A percentile compares a stretch with the other conserved stretches of the same genome.
Evolutionary conservation across 257 asterid genomes (phyloP).

Genomic region (Solanum paucissectum): DNA sequence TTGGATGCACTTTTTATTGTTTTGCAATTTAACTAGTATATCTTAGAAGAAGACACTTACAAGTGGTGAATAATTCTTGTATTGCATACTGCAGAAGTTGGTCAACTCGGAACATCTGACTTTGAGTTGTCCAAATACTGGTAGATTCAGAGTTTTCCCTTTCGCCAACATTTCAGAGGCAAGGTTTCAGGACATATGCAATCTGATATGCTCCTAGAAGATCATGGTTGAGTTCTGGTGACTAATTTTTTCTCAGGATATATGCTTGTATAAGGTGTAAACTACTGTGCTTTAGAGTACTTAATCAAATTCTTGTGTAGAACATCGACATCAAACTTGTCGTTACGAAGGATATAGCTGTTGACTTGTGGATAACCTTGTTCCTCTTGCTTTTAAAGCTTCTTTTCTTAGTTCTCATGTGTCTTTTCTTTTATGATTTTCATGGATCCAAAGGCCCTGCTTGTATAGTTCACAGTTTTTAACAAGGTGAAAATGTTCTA

Average conservation of each 20-base stretch:
- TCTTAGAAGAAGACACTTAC: not conserved
- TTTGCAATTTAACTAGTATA: not conserved
- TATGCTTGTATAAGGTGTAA: not conserved
- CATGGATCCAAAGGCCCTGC: not conserved
- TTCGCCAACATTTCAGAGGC: slow-evolving; percentile 40
- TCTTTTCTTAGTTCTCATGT: not conserved
- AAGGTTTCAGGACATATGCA: slow-evolving; percentile 67
- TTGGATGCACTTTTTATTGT: not conserved
- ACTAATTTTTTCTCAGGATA: not conserved
- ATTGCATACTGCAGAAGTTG: slow-evolving; percentile 37
- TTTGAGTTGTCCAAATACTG: slow-evolving; percentile 58
- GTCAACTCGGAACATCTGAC: slow-evolving; percentile 44
- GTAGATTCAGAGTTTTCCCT: slow-evolving; percentile 55
- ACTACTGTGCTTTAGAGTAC: not conserved
- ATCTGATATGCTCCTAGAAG: slow-evolving; percentile 48
- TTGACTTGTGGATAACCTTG: not conserved
- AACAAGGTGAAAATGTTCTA: not conserved
- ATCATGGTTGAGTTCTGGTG: not conserved
- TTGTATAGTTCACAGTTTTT: not conserved
- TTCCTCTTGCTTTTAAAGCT: not conserved
- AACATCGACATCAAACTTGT: not conserved
- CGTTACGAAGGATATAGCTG: not conserved
- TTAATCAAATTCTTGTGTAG: not conserved
- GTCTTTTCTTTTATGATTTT: not conserved
- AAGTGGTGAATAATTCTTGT: slow-evolving; percentile 1